A percentile compares a stretch with the other conserved stretches of the same genome.
phyloP scores from a whole-genome alignment of 2,329 filamentous ascomycete species.

The Arthrobotrys iridis region DNA sequence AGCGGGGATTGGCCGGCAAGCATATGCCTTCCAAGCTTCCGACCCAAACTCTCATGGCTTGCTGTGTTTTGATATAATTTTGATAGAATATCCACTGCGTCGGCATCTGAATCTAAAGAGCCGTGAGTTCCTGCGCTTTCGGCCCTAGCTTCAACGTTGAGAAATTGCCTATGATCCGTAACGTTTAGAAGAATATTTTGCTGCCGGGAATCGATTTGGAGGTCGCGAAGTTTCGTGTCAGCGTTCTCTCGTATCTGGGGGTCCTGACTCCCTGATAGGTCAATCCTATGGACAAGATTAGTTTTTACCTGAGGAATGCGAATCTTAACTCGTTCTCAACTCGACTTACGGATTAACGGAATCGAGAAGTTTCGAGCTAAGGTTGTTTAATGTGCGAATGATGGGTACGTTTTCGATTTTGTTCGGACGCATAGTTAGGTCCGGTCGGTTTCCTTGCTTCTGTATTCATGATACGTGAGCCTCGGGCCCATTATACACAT shows the following conservation, averaged over 20 bases:
- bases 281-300: slow-evolving; percentile 1
- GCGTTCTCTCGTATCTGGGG: slow-evolving; percentile 55
- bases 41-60: not conserved
- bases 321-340: not conserved
- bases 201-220: slow-evolving; percentile 18
- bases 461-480: slow-evolving; percentile 66
- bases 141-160: not conserved
- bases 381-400: slow-evolving; percentile 84
- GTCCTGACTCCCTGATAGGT: not conserved
- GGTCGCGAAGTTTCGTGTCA: slow-evolving; percentile 13
- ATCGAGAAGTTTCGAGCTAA: slow-evolving; percentile 93
- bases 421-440: slow-evolving; percentile 85
- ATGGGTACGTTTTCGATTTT: slow-evolving; percentile 83
- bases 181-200: slow-evolving; percentile 31
- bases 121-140: not conserved
- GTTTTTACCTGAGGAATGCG: not conserved
- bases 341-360: slow-evolving; percentile 74
- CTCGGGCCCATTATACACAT: not conserved
- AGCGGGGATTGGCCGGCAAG: no score
- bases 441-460: slow-evolving; percentile 82
- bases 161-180: slow-evolving; percentile 37
- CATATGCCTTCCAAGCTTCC: not conserved
- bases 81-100: not conserved
- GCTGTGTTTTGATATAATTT: slow-evolving; percentile 18
- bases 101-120: not conserved